Base-by-base conservation (phyloP, 352 stramenopile genomes). In the Aphanomyces invadans region DNA sequence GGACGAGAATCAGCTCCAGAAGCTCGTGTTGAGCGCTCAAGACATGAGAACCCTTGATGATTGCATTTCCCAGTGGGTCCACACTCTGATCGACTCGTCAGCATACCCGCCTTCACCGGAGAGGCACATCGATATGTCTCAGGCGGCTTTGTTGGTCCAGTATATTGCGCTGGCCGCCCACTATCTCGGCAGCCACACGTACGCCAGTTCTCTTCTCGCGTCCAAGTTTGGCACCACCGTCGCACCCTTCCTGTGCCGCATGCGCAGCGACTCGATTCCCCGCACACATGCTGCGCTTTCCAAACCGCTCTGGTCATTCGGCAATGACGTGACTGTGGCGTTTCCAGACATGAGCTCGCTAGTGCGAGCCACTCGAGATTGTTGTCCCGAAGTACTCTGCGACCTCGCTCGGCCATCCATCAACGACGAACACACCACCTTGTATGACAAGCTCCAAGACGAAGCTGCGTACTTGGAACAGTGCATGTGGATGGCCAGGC, bases 151-250 rank as follows among this genome's bases (percentile, higher is more conserved):
- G 45, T 26, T 32, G 33, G 21, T 57, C 21, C 60, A 67, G 21
- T 49, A 67, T 9, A 26, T 67, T 28, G 60, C 60, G 23, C 36
- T 67, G 15, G 39, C 60, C 2, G 60, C 60, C 5, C 60, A 67
- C 44, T 23, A 57, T 33, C 19, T 67, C 1, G 60, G 60, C 29
- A 32, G n/a, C 25, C 60, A 67, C 38, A 44, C 60, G 17, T 67
- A 67, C 26, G 60, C 60, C 11, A 33, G 19, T 12, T n/a, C 19
- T 7, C 49, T 33, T n/a, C 49, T 57, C 29, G 25, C 7, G 25
- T 32, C 49, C 12, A 1, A n/a, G 12, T 57, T 57, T 29, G 29
- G 29, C 15, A 32, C 21, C 19, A 21, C 19, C 17, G 15, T 32
- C 17, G 29, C 49, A 15, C 49, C 49, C 21, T 39, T 57, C n/a